These are phyloP conservation scores for Colletotrichum magnum DNA, from an alignment of 2,329 filamentous ascomycete genomes.

Conservation along the genomic window DNA sequence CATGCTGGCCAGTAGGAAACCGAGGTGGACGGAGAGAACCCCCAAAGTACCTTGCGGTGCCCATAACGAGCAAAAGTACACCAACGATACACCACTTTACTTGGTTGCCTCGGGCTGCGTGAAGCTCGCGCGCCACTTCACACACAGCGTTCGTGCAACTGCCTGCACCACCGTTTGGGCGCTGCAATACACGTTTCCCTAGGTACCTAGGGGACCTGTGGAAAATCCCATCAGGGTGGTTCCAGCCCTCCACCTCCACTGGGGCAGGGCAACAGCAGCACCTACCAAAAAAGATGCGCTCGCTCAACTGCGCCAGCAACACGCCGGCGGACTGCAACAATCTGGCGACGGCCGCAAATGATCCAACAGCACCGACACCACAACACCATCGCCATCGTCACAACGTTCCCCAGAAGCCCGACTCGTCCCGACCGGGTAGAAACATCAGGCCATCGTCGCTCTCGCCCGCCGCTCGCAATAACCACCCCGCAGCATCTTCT, in stretches of 20 bases:
- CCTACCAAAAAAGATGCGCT: slow-evolving; percentile 17
- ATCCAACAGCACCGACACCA: slow-evolving; percentile 13
- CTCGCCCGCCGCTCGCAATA: slow-evolving; percentile 32
- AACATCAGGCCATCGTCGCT: slow-evolving; percentile 40
- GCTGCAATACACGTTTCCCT: background rate
- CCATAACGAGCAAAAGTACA: too few species aligned
- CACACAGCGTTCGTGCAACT: slow-evolving; percentile 1
- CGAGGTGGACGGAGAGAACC: slow-evolving; percentile 6
- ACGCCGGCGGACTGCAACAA: slow-evolving; percentile 17
- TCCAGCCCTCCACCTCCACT: background rate
- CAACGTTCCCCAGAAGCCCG: slow-evolving; percentile 24
- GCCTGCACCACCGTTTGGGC: slow-evolving; percentile 3
- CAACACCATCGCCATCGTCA: slow-evolving; percentile 1
- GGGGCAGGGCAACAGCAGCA: background rate
- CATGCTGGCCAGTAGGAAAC: slow-evolving; percentile 37
- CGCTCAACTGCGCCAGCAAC: slow-evolving; percentile 25
- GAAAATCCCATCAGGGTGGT: background rate
- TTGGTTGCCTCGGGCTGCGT: too few species aligned
- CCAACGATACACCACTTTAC: too few species aligned
- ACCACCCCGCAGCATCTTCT: slow-evolving; percentile 42
- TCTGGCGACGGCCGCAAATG: slow-evolving; percentile 3
- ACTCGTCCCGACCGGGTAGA: slow-evolving; percentile 32
- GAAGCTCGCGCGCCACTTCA: too few species aligned
- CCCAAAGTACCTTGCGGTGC: background rate
- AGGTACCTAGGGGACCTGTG: background rate